Base-by-base conservation (phyloP, 2,329 filamentous ascomycete genomes). In the Malbranchea cinnamomea region DNA sequence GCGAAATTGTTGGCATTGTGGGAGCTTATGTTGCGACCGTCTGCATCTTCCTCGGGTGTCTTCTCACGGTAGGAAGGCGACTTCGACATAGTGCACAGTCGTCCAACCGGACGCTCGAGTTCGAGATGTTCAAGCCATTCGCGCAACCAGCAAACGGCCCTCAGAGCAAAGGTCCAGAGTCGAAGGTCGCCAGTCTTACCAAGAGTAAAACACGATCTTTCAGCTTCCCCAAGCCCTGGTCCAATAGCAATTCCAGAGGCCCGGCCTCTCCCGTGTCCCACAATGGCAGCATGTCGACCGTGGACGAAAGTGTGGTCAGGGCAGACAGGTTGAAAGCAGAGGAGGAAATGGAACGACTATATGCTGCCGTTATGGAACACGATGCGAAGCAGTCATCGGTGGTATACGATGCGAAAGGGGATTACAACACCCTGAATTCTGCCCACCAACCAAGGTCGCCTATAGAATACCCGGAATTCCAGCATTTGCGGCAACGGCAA, bases 341-440 rank as follows among this genome's bases (percentile, higher is more conserved):
- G 53, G 66, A 76, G 40, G 80, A 93, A 51, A 74, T 94, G 54
- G 84, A 93, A 53, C 74, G 81, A 44, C 74, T 95, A 51, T 95
- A 94, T 57, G 83, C 76, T 37, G 78, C 84, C 42, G 85, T 93
- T 39, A 78, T 93, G 74, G 82, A 84, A 52, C 80, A 92, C 44
- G 85, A 94, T 40, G 66, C 63, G 26, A 57, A 60, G 38, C 65
- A 61, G 36, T 44, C 48, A 9, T 41, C 47, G 1, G 41, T 36
- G 7, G 25, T 43, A 5, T 37, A 45, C 13, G 33, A 43, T 26
- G 33, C 39, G 8, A 35, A 33, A 20, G 36, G 39, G 3, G 34
- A 43, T 8, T 28, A 35, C 16, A 34, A 40, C 5, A 45, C 42
- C 6, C 42, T 42, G 6, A 46, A 45, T 20, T 49, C 46, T 23